phyloP scores from a whole-genome alignment of 148 eudicot genomes.

The Arbutus unedo region DNA sequence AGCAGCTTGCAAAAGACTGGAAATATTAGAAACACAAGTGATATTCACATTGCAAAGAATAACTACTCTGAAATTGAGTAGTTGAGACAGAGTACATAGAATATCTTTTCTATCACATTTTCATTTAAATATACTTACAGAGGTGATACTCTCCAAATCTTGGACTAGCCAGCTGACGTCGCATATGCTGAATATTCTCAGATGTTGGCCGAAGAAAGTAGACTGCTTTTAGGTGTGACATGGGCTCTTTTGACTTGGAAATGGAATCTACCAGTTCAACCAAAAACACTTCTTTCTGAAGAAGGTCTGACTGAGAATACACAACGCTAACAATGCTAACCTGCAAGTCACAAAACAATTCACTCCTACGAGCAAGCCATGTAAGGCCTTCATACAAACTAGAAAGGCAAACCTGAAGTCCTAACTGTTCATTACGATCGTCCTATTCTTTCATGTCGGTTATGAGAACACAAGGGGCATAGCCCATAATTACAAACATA shows the following conservation, averaged over 20 bases:
- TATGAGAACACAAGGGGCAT: not conserved
- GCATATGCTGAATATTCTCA: constrained; percentile 75
- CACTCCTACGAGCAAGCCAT: not conserved
- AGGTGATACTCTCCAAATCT: constrained; percentile 96
- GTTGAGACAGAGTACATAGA: not conserved
- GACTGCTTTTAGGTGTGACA: constrained; percentile 97
- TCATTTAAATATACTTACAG: constrained; percentile 47
- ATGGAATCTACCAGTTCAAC: constrained; percentile 89
- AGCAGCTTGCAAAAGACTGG: not conserved
- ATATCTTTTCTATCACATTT: not conserved
- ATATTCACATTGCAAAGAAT: not conserved
- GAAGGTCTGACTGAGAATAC: constrained; percentile 91
- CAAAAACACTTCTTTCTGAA: constrained; percentile 91
- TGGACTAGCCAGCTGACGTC: constrained; percentile 80
- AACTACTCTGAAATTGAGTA: not conserved
- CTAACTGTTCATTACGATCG: not conserved
- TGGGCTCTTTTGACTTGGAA: constrained; percentile 81
- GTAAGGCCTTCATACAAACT: not conserved
- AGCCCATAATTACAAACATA: not conserved
- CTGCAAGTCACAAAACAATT: constrained; percentile 26
- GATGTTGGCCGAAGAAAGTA: constrained; percentile 85
- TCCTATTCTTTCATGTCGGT: not conserved
- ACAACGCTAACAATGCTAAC: constrained; percentile 84
- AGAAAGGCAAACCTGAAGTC: not conserved
- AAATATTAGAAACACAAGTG: not conserved